These are phyloP conservation scores for Candida hungchunana DNA, from an alignment of 805 yeast species.

Conservation along the genomic window DNA sequence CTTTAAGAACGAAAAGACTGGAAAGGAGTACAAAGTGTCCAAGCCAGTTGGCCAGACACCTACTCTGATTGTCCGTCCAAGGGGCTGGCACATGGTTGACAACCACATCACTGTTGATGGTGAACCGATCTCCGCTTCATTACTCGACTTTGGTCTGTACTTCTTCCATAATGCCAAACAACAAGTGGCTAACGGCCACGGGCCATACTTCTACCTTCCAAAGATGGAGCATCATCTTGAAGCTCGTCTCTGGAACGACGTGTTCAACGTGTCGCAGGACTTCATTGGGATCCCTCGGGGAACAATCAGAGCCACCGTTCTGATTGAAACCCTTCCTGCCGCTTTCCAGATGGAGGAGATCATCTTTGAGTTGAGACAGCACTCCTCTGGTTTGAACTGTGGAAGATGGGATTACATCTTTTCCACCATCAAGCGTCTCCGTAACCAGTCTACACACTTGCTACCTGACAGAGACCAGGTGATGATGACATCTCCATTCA, in stretches of 20 bases:
- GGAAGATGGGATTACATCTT: conserved; percentile 90
- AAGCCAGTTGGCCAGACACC: conserved; percentile 53
- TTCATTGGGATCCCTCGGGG: conserved; percentile 65
- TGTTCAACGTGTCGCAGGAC: conserved; percentile 74
- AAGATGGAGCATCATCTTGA: conserved; percentile 85
- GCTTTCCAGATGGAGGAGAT: conserved; percentile 87
- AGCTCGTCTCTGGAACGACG: conserved; percentile 80
- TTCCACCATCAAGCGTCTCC: conserved; percentile 70
- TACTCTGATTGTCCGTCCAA: conserved; percentile 77
- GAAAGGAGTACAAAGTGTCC: conserved; percentile 26
- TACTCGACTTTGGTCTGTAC: conserved; percentile 74
- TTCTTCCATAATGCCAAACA: conserved; percentile 71
- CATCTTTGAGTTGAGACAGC: conserved; percentile 69
- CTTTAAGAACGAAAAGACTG: conserved; percentile 33
- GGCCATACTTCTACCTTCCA: conserved; percentile 80
- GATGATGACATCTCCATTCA: conserved; percentile 77
- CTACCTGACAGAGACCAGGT: conserved; percentile 79
- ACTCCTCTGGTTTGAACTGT: conserved; percentile 78
- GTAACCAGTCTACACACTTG: conserved; percentile 62
- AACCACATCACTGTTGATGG: conserved; percentile 67
- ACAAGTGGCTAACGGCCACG: conserved; percentile 58
- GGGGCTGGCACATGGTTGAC: conserved; percentile 86
- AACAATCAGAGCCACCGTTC: conserved; percentile 74
- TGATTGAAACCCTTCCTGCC: conserved; percentile 81
- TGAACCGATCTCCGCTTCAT: conserved; percentile 73